A percentile compares a stretch with the other conserved stretches of the same genome.
phyloP scores from a whole-genome alignment of 345 rosid genomes.

The Salix dunnii region DNA sequence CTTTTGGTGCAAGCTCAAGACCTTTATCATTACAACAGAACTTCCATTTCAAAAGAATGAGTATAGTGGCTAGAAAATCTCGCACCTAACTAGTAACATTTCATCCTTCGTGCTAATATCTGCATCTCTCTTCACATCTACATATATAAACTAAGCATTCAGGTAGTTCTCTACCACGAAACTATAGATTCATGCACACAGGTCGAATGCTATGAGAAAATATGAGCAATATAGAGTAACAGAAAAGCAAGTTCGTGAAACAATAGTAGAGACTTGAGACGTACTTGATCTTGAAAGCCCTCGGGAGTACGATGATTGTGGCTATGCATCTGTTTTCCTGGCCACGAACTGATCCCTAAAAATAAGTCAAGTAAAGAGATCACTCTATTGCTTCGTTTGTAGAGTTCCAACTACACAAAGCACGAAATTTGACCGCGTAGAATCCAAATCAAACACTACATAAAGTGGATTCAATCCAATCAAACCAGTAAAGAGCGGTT shows the following conservation, averaged over 20 bases:
- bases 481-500: not conserved
- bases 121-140: not conserved
- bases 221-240: not conserved
- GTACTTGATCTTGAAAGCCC: slow-evolving; percentile 61
- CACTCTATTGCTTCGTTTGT: not conserved
- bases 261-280: slow-evolving; percentile 24
- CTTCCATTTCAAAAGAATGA: not conserved
- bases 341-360: slow-evolving; percentile 74
- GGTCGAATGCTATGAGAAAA: not conserved
- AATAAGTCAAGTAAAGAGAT: not conserved
- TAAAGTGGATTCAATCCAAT: not conserved
- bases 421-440: not conserved
- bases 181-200: not conserved
- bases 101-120: not conserved
- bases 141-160: not conserved
- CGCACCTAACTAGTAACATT: not conserved
- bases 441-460: not conserved
- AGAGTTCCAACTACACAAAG: not conserved
- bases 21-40: not conserved
- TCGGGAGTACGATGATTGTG: slow-evolving; percentile 72
- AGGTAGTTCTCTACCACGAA: not conserved
- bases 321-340: slow-evolving; percentile 85
- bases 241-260: not conserved
- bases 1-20: not conserved
- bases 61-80: not conserved